Percentiles rank a stretch among this genome's conserved stretches.
Conservation (phyloP, 495 filamentous ascomycete genomes). For the Aspergillus haitiensis region DNA sequence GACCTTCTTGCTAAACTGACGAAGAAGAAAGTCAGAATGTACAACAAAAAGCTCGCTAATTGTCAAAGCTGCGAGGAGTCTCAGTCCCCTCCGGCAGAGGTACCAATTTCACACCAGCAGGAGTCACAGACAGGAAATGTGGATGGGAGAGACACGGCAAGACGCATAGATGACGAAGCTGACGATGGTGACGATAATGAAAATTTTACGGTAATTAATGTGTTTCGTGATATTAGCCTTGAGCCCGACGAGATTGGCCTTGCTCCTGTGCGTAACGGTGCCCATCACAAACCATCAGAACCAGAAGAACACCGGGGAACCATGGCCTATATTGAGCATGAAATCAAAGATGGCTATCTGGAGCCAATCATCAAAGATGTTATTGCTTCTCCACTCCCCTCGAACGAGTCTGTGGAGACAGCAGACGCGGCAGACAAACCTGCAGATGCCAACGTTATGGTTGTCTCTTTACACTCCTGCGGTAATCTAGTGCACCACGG, state of each 20-base stretch:
- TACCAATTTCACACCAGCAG: constrained; percentile 38
- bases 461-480: constrained; percentile 94
- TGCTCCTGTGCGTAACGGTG: constrained; percentile 26
- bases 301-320: constrained; percentile 33
- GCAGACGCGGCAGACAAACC: constrained; percentile 20
- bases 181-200: constrained; percentile 33
- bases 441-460: constrained; percentile 61
- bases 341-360: constrained; percentile 66
- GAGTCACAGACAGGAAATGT: constrained; percentile 1
- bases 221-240: constrained; percentile 42
- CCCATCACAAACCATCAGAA: constrained; percentile 13
- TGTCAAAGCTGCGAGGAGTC: constrained; percentile 44
- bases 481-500: constrained; percentile 96
- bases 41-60: constrained; percentile 70
- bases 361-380: constrained; percentile 77
- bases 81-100: constrained; percentile 31
- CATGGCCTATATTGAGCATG: constrained; percentile 56
- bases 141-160: background rate
- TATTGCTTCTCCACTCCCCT: constrained; percentile 27
- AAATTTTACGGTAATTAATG: constrained; percentile 35
- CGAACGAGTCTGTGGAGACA: constrained; percentile 11
- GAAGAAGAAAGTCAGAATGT: constrained; percentile 53
- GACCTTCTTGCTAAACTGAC: constrained; percentile 74
- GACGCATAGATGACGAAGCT: background rate
- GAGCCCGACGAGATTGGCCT: constrained; percentile 34